Conservation (phyloP, 2,329 filamentous ascomycete species). For the Nakataea oryzae region DNA sequence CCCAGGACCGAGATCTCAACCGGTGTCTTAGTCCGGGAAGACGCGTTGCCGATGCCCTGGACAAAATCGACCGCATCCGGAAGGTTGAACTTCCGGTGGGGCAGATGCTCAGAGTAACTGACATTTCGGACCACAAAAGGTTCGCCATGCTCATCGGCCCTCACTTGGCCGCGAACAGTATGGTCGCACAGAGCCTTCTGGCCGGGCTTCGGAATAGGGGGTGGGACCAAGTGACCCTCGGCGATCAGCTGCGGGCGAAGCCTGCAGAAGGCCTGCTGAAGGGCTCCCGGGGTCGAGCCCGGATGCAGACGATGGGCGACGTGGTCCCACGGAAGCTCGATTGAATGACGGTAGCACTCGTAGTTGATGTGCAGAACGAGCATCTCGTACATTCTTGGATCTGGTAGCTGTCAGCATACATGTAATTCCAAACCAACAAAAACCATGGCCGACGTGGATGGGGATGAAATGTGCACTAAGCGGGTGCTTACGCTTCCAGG, state of each 20-base stretch:
- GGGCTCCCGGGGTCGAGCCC: constrained; percentile 25
- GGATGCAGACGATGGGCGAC: constrained; percentile 30
- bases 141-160: constrained; percentile 14
- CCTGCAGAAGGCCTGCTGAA: constrained; percentile 25
- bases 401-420: constrained; percentile 15
- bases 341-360: constrained; percentile 21
- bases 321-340: constrained; percentile 26
- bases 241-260: constrained; percentile 21
- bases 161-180: constrained; percentile 22
- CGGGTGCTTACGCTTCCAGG: constrained; percentile 29
- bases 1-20: neutral
- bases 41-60: neutral
- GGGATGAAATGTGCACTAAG: neutral
- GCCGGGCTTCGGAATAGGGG: constrained; percentile 17
- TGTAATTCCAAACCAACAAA: neutral
- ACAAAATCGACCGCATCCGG: constrained; percentile 12
- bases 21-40: neutral
- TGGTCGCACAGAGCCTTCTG: constrained; percentile 10
- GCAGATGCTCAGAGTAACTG: constrained; percentile 18
- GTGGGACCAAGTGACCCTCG: constrained; percentile 31
- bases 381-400: constrained; percentile 35
- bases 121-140: constrained; percentile 17
- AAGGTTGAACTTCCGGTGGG: constrained; percentile 21
- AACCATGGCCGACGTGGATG: too few species aligned
- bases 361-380: constrained; percentile 28